Evolutionary conservation across 192 early-diverging fungal genomes (phyloP).

Genomic region (Entomortierella parvispora): DNA sequence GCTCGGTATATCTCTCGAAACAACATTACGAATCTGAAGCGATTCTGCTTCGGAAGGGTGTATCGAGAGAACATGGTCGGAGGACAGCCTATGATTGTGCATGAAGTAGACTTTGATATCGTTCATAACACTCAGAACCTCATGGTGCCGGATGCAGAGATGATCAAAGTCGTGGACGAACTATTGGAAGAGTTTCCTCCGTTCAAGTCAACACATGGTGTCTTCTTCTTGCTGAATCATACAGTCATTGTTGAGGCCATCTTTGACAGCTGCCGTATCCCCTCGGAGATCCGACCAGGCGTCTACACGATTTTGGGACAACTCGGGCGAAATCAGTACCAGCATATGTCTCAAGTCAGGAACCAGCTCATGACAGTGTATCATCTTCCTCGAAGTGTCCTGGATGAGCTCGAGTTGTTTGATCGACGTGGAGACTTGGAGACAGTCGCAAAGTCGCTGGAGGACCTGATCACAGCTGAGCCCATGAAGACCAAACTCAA

Average conservation of each 20-base stretch:
- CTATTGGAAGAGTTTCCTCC: constrained; percentile 75
- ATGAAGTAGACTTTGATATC: constrained; percentile 94
- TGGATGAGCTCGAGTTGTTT: constrained; percentile 75
- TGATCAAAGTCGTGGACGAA: constrained; percentile 84
- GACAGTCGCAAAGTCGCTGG: constrained; percentile 53
- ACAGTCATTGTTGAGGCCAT: constrained; percentile 75
- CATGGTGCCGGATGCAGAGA: constrained; percentile 90
- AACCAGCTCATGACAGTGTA: constrained; percentile 70
- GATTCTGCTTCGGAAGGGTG: constrained; percentile 87
- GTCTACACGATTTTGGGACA: constrained; percentile 68
- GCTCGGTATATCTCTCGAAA: constrained; percentile 84
- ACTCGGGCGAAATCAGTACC: constrained; percentile 64
- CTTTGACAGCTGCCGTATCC: constrained; percentile 77
- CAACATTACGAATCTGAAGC: constrained; percentile 78
- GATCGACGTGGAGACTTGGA: constrained; percentile 68
- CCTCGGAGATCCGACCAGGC: constrained; percentile 62
- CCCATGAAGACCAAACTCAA: constrained; percentile 52
- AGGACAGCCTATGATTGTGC: constrained; percentile 82
- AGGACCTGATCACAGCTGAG: constrained; percentile 52
- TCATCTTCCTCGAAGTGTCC: constrained; percentile 64
- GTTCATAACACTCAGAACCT: constrained; percentile 68
- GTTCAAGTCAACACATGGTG: constrained; percentile 62
- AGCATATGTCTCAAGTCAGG: constrained; percentile 62
- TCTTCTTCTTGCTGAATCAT: constrained; percentile 81
- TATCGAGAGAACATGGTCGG: constrained; percentile 84